phyloP scores from a whole-genome alignment of 345 rosid species.

The Eucalyptus fibrosa region DNA sequence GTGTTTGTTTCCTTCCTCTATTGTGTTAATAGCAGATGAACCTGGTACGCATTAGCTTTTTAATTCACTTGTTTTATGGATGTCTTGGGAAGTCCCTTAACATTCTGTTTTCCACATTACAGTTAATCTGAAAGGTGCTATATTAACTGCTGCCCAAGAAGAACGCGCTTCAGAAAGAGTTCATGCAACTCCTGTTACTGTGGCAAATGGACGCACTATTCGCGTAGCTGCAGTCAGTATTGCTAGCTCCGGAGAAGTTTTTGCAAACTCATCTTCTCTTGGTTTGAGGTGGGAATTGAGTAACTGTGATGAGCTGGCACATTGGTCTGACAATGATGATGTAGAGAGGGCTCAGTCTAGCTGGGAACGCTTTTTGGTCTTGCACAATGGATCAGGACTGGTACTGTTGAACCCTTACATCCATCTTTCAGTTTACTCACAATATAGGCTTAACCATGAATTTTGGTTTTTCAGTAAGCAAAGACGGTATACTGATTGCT shows the following conservation, averaged over 20 bases:
- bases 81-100: neutral
- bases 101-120: neutral
- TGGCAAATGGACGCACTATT: slow-evolving; percentile 81
- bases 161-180: slow-evolving; percentile 39
- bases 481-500: neutral
- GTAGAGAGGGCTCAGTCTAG: slow-evolving; percentile 29
- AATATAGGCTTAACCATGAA: neutral
- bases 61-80: neutral
- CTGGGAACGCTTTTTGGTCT: slow-evolving; percentile 80
- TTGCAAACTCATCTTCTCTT: slow-evolving; percentile 92
- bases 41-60: slow-evolving; percentile 37
- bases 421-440: neutral
- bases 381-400: slow-evolving; percentile 76
- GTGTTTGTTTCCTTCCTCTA: slow-evolving; percentile 66
- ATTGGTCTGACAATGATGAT: slow-evolving; percentile 54
- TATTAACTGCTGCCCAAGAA: slow-evolving; percentile 46
- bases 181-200: slow-evolving; percentile 54
- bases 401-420: slow-evolving; percentile 16
- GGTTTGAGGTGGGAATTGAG: slow-evolving; percentile 69
- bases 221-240: slow-evolving; percentile 76
- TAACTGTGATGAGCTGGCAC: slow-evolving; percentile 57
- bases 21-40: slow-evolving; percentile 74
- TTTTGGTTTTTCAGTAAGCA: neutral
- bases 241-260: slow-evolving; percentile 50
- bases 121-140: slow-evolving; percentile 61